phyloP scores from a whole-genome alignment of 495 filamentous ascomycete genomes.

The Aspergillus wentii region DNA sequence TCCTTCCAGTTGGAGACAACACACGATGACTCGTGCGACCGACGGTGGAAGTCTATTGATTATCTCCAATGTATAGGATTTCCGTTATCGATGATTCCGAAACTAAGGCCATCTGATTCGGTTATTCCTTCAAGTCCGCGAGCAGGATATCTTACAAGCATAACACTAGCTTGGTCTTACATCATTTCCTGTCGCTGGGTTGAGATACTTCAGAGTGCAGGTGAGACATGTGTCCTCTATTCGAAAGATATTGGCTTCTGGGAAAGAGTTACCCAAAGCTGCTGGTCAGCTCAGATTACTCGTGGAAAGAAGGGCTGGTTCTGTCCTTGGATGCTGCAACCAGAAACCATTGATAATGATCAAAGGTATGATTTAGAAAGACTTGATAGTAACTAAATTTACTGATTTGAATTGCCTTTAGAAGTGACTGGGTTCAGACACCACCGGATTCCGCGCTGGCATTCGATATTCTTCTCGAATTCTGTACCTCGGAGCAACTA shows the following conservation, averaged over 20 bases:
- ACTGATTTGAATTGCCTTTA: slow-evolving; percentile 3
- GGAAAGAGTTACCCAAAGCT: slow-evolving; percentile 4
- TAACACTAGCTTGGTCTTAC: slow-evolving; percentile 16
- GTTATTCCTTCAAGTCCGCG: not conserved
- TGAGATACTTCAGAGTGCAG: slow-evolving; percentile 12
- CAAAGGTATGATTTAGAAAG: not conserved
- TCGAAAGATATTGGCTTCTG: too few species aligned
- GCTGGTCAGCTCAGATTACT: slow-evolving; percentile 12
- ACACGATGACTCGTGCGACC: slow-evolving; percentile 6
- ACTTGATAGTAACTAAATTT: not conserved
- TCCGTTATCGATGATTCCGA: slow-evolving; percentile 2
- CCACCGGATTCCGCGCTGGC: slow-evolving; percentile 13
- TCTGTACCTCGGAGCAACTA: slow-evolving; percentile 9
- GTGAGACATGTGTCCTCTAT: slow-evolving; percentile 8
- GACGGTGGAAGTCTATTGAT: slow-evolving; percentile 10
- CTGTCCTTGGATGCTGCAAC: too few species aligned
- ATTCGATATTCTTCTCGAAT: slow-evolving; percentile 9
- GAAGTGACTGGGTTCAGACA: slow-evolving; percentile 2
- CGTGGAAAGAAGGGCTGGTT: slow-evolving; percentile 5
- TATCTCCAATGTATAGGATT: slow-evolving; percentile 11
- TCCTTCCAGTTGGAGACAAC: slow-evolving; percentile 9
- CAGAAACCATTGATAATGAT: slow-evolving; percentile 13
- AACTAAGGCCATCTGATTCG: not conserved
- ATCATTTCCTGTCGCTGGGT: slow-evolving; percentile 19
- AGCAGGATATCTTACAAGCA: slow-evolving; percentile 11